Conservation (phyloP, 169 alveolate species). For the Prorocentrum cordatum region DNA sequence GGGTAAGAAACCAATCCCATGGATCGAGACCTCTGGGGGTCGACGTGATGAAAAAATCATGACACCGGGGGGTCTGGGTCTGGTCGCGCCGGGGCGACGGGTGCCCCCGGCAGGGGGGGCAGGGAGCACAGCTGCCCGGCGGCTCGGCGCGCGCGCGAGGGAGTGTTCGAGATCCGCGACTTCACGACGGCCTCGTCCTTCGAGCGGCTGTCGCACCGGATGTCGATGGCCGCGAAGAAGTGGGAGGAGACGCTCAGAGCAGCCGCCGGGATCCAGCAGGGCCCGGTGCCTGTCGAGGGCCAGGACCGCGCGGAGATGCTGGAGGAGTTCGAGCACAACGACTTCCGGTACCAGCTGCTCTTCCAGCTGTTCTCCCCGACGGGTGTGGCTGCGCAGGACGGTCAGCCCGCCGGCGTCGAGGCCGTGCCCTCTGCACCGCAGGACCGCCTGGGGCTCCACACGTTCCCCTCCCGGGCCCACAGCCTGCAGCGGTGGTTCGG, state of each 20-base stretch:
- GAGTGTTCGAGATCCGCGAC: slow-evolving; percentile 47
- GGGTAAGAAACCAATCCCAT: no score
- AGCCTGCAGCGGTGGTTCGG: slow-evolving; percentile 50
- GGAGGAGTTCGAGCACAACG: not conserved
- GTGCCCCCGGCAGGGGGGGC: no score
- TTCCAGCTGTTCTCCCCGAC: slow-evolving; percentile 20
- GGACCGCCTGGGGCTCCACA: slow-evolving; percentile 48
- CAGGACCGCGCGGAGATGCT: slow-evolving; percentile 14
- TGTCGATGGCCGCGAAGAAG: slow-evolving; percentile 9
- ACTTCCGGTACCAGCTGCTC: not conserved
- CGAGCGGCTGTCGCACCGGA: slow-evolving; percentile 55
- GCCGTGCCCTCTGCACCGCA: not conserved
- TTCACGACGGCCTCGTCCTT: slow-evolving; percentile 18
- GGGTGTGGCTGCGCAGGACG: slow-evolving; percentile 16
- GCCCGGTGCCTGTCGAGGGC: no score
- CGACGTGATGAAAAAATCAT: no score
- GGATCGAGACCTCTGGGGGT: no score
- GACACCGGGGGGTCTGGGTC: no score
- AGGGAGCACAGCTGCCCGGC: no score
- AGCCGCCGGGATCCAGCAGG: not conserved
- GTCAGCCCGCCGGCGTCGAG: not conserved
- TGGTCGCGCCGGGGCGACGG: no score
- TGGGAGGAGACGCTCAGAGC: not conserved
- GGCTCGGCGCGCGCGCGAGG: slow-evolving; percentile 6
- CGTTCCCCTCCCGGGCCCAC: slow-evolving; percentile 39